Conservation (phyloP, 2,329 filamentous ascomycete genomes). For the Curvularia verruculosa region DNA sequence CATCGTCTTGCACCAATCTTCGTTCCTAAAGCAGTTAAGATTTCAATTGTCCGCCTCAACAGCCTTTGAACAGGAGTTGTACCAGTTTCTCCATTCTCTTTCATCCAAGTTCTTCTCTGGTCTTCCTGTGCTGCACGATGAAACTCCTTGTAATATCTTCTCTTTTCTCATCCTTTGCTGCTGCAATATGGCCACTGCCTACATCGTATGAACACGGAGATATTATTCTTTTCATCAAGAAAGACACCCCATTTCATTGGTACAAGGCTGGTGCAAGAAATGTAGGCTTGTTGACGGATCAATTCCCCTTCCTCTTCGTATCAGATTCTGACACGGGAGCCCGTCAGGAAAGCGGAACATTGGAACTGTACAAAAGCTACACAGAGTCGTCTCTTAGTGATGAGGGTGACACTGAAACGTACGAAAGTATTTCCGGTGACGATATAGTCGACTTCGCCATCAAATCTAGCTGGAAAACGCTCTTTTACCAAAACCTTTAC, state of each 20-base stretch:
- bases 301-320: conserved; percentile 20
- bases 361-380: conserved; percentile 21
- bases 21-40: conserved; percentile 7
- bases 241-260: conserved; percentile 45
- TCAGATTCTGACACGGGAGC: conserved; percentile 28
- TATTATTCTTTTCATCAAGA: conserved; percentile 49
- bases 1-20: conserved; percentile 21
- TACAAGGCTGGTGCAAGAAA: conserved; percentile 45
- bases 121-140: conserved; percentile 27
- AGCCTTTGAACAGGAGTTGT: not conserved
- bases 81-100: not conserved
- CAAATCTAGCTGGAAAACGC: conserved; percentile 63
- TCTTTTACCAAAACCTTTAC: conserved; percentile 72
- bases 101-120: not conserved
- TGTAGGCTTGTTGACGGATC: conserved; percentile 33
- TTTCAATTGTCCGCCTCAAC: not conserved
- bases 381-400: conserved; percentile 12
- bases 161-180: conserved; percentile 31
- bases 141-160: conserved; percentile 22
- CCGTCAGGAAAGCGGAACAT: conserved; percentile 16
- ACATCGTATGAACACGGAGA: conserved; percentile 47
- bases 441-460: conserved; percentile 56
- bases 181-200: conserved; percentile 54
- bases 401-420: not conserved
- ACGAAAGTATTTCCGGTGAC: conserved; percentile 53